phyloP scores from a whole-genome alignment of 768 basidiomycete genomes.

The Mrakia gelida region DNA sequence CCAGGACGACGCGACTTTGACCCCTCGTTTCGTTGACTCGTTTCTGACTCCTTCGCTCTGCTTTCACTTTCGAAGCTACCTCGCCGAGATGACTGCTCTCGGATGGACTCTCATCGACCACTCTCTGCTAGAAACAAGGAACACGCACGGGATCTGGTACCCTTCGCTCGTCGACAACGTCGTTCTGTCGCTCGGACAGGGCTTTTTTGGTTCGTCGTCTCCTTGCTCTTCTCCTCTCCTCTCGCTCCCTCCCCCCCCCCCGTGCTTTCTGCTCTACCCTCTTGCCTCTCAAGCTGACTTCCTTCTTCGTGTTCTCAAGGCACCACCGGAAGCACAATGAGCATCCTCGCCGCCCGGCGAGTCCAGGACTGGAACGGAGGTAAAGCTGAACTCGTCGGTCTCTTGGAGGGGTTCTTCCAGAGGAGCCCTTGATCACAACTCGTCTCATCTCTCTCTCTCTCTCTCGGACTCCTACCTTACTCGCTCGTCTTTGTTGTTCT shows the following conservation, averaged over 20 bases:
- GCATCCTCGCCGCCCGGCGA: not conserved
- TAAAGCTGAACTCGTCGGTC: not conserved
- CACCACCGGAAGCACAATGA: not conserved
- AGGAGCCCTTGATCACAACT: not conserved
- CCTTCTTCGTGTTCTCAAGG: not conserved
- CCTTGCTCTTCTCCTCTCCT: not conserved
- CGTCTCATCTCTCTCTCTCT: not conserved
- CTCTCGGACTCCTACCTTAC: not conserved
- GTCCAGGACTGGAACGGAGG: constrained; percentile 5
- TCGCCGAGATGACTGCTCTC: not conserved
- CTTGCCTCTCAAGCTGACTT: not conserved
- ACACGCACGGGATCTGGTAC: not conserved
- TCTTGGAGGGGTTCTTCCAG: not conserved
- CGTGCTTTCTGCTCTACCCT: no score
- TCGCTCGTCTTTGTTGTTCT: not conserved
- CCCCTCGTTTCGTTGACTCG: not conserved
- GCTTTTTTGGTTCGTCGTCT: not conserved
- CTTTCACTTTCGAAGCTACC: not conserved
- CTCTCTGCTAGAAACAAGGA: not conserved
- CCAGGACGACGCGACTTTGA: not conserved
- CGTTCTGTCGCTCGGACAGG: not conserved
- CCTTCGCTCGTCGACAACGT: not conserved
- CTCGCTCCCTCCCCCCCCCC: no score
- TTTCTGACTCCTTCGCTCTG: not conserved
- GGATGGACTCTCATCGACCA: not conserved